Evolutionary conservation across 192 early-diverging fungal species (phyloP).

Genomic region (Spinellus fusiger): DNA sequence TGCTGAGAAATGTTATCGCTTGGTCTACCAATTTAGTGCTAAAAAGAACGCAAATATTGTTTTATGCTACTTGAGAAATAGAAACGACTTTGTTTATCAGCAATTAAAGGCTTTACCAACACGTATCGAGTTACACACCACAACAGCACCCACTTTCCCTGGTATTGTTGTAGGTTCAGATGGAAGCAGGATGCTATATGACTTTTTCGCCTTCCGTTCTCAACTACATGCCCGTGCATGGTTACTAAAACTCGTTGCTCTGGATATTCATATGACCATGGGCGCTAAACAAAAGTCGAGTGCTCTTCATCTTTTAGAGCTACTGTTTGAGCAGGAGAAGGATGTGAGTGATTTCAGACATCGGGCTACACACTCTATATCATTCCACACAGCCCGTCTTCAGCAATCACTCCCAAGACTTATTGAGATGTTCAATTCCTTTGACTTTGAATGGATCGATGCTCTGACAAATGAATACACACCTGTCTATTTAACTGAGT

Average conservation of each 20-base stretch:
- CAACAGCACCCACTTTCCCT: slow-evolving; percentile 3
- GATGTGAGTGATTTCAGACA: slow-evolving; percentile 12
- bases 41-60: slow-evolving; percentile 64
- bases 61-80: slow-evolving; percentile 73
- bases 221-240: slow-evolving; percentile 83
- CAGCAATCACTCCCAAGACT: slow-evolving; percentile 70
- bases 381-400: slow-evolving; percentile 11
- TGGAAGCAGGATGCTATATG: slow-evolving; percentile 1
- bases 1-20: slow-evolving; percentile 82
- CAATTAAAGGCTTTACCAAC: slow-evolving; percentile 49
- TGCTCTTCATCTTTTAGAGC: slow-evolving; percentile 27
- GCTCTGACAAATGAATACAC: slow-evolving; percentile 21
- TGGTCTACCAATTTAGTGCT: slow-evolving; percentile 78
- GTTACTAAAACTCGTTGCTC: slow-evolving; percentile 79
- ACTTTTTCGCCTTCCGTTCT: slow-evolving; percentile 33
- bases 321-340: slow-evolving; percentile 30
- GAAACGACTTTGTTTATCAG: slow-evolving; percentile 69
- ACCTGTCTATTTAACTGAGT: slow-evolving; percentile 33
- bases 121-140: slow-evolving; percentile 16
- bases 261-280: slow-evolving; percentile 70
- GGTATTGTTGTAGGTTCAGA: slow-evolving; percentile 8
- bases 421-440: slow-evolving; percentile 61
- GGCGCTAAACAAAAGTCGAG: slow-evolving; percentile 34
- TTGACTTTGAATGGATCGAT: slow-evolving; percentile 59
- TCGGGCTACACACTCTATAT: background rate